Evolutionary conservation across 495 filamentous ascomycete genomes (phyloP).

Genomic region (Penicillium alfredii): DNA sequence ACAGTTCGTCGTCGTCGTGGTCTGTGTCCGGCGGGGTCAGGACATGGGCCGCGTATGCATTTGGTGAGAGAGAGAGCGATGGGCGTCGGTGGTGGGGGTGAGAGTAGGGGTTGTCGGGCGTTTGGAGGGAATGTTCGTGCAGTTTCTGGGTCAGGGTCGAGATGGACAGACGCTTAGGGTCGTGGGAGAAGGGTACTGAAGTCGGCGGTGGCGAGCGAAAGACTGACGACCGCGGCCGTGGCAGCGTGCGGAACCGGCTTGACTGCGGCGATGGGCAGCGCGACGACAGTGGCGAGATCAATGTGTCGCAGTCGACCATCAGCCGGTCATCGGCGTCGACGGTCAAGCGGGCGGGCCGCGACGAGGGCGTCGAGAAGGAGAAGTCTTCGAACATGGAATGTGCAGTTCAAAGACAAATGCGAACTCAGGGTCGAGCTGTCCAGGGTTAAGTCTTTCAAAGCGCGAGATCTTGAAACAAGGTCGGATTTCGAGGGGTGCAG

Average conservation of each 20-base stretch:
- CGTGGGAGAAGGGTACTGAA: constrained; percentile 41
- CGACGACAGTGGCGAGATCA: constrained; percentile 43
- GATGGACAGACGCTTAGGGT: constrained; percentile 39
- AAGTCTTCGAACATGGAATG: constrained; percentile 43
- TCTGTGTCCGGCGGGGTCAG: constrained; percentile 42
- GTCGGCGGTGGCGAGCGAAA: constrained; percentile 37
- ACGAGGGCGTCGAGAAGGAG: constrained; percentile 41
- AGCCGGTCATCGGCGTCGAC: constrained; percentile 36
- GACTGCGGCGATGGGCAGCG: constrained; percentile 43
- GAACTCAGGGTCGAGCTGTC: too few species aligned
- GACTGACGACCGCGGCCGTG: constrained; percentile 32
- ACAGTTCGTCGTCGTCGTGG: constrained; percentile 32
- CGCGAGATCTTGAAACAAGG: too few species aligned
- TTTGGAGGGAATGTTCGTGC: constrained; percentile 40
- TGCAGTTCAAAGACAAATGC: too few species aligned
- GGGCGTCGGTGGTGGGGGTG: too few species aligned
- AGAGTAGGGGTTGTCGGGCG: constrained; percentile 10
- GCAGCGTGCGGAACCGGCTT: constrained; percentile 29
- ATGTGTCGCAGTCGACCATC: constrained; percentile 33
- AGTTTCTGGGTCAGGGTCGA: constrained; percentile 40
- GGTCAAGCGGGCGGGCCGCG: constrained; percentile 27
- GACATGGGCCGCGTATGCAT: constrained; percentile 31
- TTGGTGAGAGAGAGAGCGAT: too few species aligned
- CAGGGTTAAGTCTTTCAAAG: too few species aligned
- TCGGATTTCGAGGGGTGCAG: too few species aligned